Conservation (phyloP, 2,329 filamentous ascomycete species). For the Sarocladium strictum region DNA sequence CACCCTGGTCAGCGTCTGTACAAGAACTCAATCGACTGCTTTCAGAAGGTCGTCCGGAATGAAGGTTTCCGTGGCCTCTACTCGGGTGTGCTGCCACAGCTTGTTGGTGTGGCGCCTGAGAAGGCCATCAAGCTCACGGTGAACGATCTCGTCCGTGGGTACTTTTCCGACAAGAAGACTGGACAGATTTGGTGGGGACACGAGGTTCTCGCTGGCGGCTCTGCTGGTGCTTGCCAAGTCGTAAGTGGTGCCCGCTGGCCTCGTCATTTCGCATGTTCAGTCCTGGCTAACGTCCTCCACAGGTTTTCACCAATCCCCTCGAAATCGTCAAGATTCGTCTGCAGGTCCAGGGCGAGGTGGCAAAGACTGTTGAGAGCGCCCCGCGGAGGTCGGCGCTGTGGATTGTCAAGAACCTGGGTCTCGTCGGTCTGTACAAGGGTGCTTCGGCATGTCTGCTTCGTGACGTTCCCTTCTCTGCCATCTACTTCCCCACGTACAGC, state of each 20-base stretch:
- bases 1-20: constrained; percentile 84
- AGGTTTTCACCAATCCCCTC: constrained; percentile 95
- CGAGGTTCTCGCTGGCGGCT: constrained; percentile 83
- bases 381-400: constrained; percentile 92
- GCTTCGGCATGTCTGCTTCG: constrained; percentile 90
- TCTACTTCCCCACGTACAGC: constrained; percentile 96
- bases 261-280: not conserved
- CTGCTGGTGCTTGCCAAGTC: constrained; percentile 91
- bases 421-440: constrained; percentile 94
- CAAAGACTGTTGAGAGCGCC: constrained; percentile 75
- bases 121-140: constrained; percentile 99
- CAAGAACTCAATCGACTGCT: constrained; percentile 96
- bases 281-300: not conserved
- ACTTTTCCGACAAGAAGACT: constrained; percentile 70
- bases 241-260: constrained; percentile 51
- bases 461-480: constrained; percentile 95
- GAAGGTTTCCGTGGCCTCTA: constrained; percentile 88
- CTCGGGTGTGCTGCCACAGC: constrained; percentile 88
- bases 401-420: constrained; percentile 93
- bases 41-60: constrained; percentile 85
- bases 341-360: constrained; percentile 93
- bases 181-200: constrained; percentile 58
- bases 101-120: constrained; percentile 96
- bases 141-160: constrained; percentile 81
- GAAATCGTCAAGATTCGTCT: constrained; percentile 99